Percentiles rank a stretch among this genome's conserved stretches.
Conservation (phyloP, 371 early-diverging fungal genomes). For the Rhizopus delemar region DNA sequence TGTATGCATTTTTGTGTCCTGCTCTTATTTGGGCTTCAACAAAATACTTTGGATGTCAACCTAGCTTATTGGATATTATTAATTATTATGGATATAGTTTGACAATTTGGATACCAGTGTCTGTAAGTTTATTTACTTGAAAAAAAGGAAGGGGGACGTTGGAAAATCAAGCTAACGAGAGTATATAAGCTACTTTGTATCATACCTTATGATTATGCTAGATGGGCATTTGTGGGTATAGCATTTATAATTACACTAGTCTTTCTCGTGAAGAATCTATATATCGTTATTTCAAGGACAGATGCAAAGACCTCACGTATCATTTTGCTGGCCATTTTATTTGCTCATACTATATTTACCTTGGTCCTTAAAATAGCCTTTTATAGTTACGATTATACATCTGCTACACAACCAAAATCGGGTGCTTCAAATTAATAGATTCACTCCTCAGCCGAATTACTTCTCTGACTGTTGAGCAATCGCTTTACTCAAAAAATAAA, state of each 20-base stretch:
- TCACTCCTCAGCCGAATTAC: too few relatives aligned
- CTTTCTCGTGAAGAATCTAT: conserved; percentile 59
- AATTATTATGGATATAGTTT: conserved; percentile 91
- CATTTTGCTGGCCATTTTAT: conserved; percentile 66
- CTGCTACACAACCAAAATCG: neutral
- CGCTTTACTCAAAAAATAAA: neutral
- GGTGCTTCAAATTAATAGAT: too few relatives aligned
- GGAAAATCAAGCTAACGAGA: neutral
- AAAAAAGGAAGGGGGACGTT: neutral
- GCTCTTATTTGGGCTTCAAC: conserved; percentile 77
- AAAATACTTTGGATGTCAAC: conserved; percentile 82
- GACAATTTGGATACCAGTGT: conserved; percentile 89
- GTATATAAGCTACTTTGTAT: conserved; percentile 63
- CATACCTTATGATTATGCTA: conserved; percentile 63
- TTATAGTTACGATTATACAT: conserved; percentile 53
- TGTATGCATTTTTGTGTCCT: conserved; percentile 76
- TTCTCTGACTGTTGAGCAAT: too few relatives aligned
- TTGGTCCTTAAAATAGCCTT: conserved; percentile 82
- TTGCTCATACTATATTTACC: conserved; percentile 71
- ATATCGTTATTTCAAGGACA: conserved; percentile 63
- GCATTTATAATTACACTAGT: conserved; percentile 51
- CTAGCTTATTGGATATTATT: conserved; percentile 78
- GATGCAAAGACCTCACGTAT: conserved; percentile 68
- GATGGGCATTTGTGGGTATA: conserved; percentile 67
- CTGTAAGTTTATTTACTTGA: conserved; percentile 50